Evolutionary conservation across 2,329 filamentous ascomycete species (phyloP), one percentile per base, ranked within the genome.

Genomic region (Colletotrichum acutatum): DNA sequence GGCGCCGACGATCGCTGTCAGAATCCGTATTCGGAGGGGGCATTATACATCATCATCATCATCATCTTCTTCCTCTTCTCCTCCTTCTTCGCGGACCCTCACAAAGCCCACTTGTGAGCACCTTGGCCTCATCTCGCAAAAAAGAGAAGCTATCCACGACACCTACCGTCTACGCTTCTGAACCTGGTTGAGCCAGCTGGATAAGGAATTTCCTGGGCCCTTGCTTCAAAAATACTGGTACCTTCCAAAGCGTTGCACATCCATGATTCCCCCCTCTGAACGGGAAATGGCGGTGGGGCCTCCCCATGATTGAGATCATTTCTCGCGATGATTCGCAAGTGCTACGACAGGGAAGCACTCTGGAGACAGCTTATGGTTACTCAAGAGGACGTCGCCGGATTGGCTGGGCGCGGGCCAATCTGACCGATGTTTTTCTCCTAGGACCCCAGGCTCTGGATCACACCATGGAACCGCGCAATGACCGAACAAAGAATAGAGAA

Each of bases 251-350:
- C 42, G n/a, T 62, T 62, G 64, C 56, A 54, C 53, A 54, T 30
- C 37, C 37, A 42, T 42, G 6, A 42, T 42, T 14, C 24, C 46
- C 53, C 24, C 46, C 26, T 58, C 49, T 34, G n/a, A 59, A 30
- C 28, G 68, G 60, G 71, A 73, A 71, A 73, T 73, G 57, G 67
- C 60, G 42, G 71, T 73, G 71, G 71, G 46, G 46, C 24, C 34
- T 54, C 42, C 66, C 67, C 71, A 70, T 73, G 61, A 72, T 69
- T 69, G 59, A 19, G 34, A 28, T 61, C 60, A 73, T 71, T 73
- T 70, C 66, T 73, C 28, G 56, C 24, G 61, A 61, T 60, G 56
- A 70, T 60, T 66, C 26, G 53, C 66, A 61, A 56, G 28, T 59
- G 26, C 42, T 24, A 49, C 61, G 60, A 66, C 71, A 73, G 49